These are phyloP conservation scores for Cyclotella cryptica DNA, from an alignment of 108 stramenopile genomes.

Conservation along the genomic window DNA sequence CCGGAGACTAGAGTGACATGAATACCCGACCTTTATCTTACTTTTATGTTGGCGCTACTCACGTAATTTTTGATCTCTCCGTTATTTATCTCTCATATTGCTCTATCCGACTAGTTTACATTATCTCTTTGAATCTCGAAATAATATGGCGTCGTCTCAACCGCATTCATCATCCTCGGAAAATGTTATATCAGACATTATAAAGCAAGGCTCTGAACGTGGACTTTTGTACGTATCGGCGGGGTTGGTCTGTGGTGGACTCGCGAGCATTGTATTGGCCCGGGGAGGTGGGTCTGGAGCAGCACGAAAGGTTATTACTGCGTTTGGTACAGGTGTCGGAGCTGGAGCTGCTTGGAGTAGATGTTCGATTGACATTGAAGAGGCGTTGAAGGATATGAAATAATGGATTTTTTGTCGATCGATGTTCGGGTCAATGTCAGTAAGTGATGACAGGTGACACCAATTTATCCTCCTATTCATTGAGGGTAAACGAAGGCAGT, in stretches of 20 bases:
- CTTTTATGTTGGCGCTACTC: too few relatives aligned
- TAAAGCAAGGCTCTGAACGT: constrained; percentile 55
- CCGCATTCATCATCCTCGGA: constrained; percentile 26
- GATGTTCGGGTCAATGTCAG: not conserved
- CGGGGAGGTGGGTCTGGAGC: constrained; percentile 54
- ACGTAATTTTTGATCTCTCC: too few relatives aligned
- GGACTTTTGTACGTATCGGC: constrained; percentile 50
- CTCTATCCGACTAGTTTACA: too few relatives aligned
- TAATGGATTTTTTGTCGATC: not conserved
- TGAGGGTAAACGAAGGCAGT: too few relatives aligned
- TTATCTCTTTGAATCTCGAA: too few relatives aligned
- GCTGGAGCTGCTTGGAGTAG: constrained; percentile 56
- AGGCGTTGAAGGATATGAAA: constrained; percentile 51
- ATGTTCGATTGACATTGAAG: constrained; percentile 60
- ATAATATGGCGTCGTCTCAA: constrained; percentile 14
- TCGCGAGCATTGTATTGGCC: constrained; percentile 57
- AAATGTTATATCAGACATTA: constrained; percentile 50
- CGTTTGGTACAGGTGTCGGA: constrained; percentile 57
- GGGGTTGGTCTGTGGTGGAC: constrained; percentile 53
- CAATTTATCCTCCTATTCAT: too few relatives aligned
- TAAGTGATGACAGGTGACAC: too few relatives aligned
- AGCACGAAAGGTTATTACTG: constrained; percentile 55
- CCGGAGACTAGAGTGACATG: too few relatives aligned
- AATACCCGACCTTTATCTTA: too few relatives aligned
- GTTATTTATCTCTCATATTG: too few relatives aligned